Percentiles rank a stretch among this genome's conserved stretches.
Conservation (phyloP, 2,329 filamentous ascomycete species). For the Sporothrix humicola region DNA sequence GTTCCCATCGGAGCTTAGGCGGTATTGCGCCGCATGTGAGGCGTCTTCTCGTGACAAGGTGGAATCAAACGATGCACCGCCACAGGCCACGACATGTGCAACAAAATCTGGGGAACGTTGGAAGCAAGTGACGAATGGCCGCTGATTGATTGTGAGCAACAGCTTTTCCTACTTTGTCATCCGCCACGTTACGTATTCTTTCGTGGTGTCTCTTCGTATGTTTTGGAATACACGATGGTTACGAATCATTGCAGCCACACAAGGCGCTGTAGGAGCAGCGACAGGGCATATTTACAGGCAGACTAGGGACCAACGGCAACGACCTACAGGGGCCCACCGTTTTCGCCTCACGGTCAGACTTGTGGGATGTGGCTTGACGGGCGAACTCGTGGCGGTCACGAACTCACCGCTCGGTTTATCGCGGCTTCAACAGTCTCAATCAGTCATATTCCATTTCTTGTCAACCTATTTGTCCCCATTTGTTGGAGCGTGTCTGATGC, state of each 20-base stretch:
- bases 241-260: not conserved
- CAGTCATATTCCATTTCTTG: not conserved
- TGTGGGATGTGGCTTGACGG: slow-evolving; percentile 1
- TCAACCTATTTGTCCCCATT: not conserved
- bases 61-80: not conserved
- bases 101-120: not conserved
- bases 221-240: not conserved
- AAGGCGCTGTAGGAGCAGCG: not conserved
- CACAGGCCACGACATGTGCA: not conserved
- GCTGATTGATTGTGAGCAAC: too few species aligned
- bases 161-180: too few species aligned
- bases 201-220: too few species aligned
- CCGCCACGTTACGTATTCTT: too few species aligned
- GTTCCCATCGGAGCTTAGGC: too few species aligned
- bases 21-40: not conserved
- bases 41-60: not conserved
- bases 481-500: not conserved
- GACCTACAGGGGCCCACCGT: not conserved
- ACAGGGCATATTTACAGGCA: slow-evolving; percentile 13
- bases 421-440: too few species aligned
- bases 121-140: not conserved
- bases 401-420: not conserved
- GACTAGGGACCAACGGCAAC: not conserved
- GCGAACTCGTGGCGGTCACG: too few species aligned
- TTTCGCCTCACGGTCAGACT: not conserved